Evolutionary conservation across 257 asterid genomes (phyloP).

Genomic region (Thymus quinquecostatus): DNA sequence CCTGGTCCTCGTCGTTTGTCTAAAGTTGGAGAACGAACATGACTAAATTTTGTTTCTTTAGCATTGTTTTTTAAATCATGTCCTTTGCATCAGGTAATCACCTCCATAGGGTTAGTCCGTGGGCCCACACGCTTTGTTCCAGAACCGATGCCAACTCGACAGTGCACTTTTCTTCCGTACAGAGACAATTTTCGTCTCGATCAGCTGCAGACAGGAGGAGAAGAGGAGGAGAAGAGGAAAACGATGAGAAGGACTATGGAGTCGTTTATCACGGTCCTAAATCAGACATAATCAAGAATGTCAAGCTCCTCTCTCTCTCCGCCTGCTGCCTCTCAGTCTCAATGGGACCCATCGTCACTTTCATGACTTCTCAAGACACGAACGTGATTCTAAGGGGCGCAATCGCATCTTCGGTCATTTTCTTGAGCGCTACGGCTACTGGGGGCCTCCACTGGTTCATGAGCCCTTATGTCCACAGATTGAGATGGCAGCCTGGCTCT

Average conservation of each 20-base stretch:
- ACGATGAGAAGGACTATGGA: slow-evolving; percentile 53
- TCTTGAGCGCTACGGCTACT: slow-evolving; percentile 88
- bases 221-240: slow-evolving; percentile 50
- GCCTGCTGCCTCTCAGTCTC: slow-evolving; percentile 95
- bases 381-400: slow-evolving; percentile 89
- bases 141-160: slow-evolving; percentile 30
- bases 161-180: slow-evolving; percentile 34
- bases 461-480: slow-evolving; percentile 89
- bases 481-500: slow-evolving; percentile 95
- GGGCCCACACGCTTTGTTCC: slow-evolving; percentile 24
- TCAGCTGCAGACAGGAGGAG: slow-evolving; percentile 46
- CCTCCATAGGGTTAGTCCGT: slow-evolving; percentile 35
- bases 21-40: slow-evolving; percentile 10
- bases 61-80: background rate
- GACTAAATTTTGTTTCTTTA: slow-evolving; percentile 3
- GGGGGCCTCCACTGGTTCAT: slow-evolving; percentile 95
- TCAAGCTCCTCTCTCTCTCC: slow-evolving; percentile 93
- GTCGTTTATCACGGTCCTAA: slow-evolving; percentile 81
- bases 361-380: slow-evolving; percentile 84
- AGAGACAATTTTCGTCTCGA: slow-evolving; percentile 57
- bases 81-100: slow-evolving; percentile 49
- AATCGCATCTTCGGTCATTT: slow-evolving; percentile 84
- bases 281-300: slow-evolving; percentile 84
- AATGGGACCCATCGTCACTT: slow-evolving; percentile 88
- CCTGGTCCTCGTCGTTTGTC: background rate